These are phyloP conservation scores for Patellaria atrata DNA, from an alignment of 495 filamentous ascomycete species.

Conservation along the genomic window DNA sequence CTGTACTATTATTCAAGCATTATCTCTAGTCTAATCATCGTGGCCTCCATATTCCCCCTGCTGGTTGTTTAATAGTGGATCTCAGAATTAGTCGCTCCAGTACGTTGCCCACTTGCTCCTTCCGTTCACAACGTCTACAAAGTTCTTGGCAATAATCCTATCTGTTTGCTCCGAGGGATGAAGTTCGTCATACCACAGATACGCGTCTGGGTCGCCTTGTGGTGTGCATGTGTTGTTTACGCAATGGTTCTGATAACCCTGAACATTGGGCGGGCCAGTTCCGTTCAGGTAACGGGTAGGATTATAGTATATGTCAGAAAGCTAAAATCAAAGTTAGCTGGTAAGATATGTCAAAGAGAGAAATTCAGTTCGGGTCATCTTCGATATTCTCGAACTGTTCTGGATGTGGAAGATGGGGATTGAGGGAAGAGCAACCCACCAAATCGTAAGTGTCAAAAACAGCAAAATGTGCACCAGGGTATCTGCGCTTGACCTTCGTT, in stretches of 20 bases:
- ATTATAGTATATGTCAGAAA: slow-evolving; percentile 47
- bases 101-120: slow-evolving; percentile 44
- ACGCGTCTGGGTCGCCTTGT: slow-evolving; percentile 28
- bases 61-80: too few relatives aligned
- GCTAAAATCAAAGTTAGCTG: slow-evolving; percentile 18
- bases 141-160: slow-evolving; percentile 41
- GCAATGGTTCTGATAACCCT: slow-evolving; percentile 42
- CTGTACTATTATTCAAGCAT: too few relatives aligned
- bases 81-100: too few relatives aligned
- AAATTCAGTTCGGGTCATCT: slow-evolving; percentile 1
- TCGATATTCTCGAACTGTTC: not conserved
- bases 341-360: not conserved
- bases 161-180: slow-evolving; percentile 49
- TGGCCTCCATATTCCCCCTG: too few relatives aligned
- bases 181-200: slow-evolving; percentile 46
- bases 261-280: slow-evolving; percentile 45
- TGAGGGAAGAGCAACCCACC: slow-evolving; percentile 21
- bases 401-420: not conserved
- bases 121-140: slow-evolving; percentile 44
- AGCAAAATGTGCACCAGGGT: slow-evolving; percentile 45
- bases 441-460: slow-evolving; percentile 50
- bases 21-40: too few relatives aligned
- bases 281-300: slow-evolving; percentile 45
- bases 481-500: slow-evolving; percentile 35
- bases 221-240: slow-evolving; percentile 22